Base-by-base conservation (phyloP, 108 stramenopile species). In the Discostella pseudostelligera region DNA sequence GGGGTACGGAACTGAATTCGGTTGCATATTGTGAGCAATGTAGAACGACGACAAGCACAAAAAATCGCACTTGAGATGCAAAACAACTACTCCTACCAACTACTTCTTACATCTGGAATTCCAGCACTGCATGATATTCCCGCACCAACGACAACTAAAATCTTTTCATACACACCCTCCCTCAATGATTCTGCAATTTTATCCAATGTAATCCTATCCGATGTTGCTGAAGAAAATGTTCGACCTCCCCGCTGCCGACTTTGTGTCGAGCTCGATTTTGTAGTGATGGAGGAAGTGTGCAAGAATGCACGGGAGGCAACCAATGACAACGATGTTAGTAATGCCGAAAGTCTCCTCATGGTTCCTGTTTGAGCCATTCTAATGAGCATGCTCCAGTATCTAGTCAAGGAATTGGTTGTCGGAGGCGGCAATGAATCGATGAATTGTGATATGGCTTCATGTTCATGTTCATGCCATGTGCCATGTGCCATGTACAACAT, bases 51-150 rank as follows among this genome's bases (percentile, higher is more conserved):
- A n/a, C n/a, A 43, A 2, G 42, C 4, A 11, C 42, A 43, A 32
- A 32, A 32, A 3, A 32, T 32, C 4, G 32, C 32, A n/a, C n/a
- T n/a, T 48, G 17, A 8, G 25, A 21, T 21, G 24, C 6, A 6
- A 22, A 25, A 12, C 49, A 12, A 2, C 49, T 22, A 22, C 1
- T 25, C 12, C n/a, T n/a, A n/a, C n/a, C n/a, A n/a, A n/a, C n/a
- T n/a, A n/a, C n/a, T n/a, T 12, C 53, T 54, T 16, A 54, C 53
- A 54, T 77, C 76, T 3, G 76, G 76, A 7, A 77, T 77, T 4
- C 76, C 76, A 21, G 68, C 68, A 44, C 68, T 48, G 26, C 65
- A 66, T 16, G 62, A 65, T 7, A 77, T 57, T 5, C 76, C 76
- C 5, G 76, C 76, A 11, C 76, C 76, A 1, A 68, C 35, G 5